These are phyloP conservation scores for Margaritispora aquatica DNA, from an alignment of 495 filamentous ascomycete species.

Conservation along the genomic window DNA sequence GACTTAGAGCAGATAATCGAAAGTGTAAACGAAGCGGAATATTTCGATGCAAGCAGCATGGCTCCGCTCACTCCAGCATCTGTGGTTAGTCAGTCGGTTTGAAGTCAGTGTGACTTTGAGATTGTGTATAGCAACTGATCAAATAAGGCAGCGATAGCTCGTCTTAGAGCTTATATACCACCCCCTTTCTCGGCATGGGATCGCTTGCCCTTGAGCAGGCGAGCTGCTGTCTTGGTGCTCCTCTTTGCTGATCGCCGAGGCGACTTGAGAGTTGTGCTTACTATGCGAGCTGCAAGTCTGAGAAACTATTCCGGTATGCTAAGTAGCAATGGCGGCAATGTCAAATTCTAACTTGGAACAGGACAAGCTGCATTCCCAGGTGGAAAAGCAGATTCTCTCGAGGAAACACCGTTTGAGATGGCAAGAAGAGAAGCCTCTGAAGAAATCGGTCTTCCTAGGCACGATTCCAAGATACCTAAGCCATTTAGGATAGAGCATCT, in stretches of 20 bases:
- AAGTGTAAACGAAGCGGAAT: slow-evolving; percentile 19
- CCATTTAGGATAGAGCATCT: slow-evolving; percentile 80
- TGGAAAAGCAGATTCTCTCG: slow-evolving; percentile 49
- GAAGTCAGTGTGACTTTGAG: too few relatives aligned
- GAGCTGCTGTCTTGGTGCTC: slow-evolving; percentile 79
- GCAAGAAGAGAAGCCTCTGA: slow-evolving; percentile 84
- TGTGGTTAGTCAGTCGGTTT: slow-evolving; percentile 50
- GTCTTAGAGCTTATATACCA: slow-evolving; percentile 64
- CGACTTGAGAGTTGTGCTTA: slow-evolving; percentile 76
- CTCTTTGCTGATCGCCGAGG: slow-evolving; percentile 76
- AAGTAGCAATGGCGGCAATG: background rate
- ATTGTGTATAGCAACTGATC: too few relatives aligned
- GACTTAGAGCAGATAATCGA: slow-evolving; percentile 16
- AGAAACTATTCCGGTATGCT: slow-evolving; percentile 41
- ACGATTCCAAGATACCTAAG: slow-evolving; percentile 51
- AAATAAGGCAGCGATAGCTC: slow-evolving; percentile 74
- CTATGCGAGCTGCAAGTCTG: slow-evolving; percentile 72
- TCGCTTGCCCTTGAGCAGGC: slow-evolving; percentile 57
- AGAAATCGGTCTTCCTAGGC: slow-evolving; percentile 79
- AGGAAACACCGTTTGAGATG: slow-evolving; percentile 56
- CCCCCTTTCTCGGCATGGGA: slow-evolving; percentile 50
- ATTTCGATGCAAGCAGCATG: slow-evolving; percentile 44
- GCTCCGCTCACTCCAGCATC: slow-evolving; percentile 49
- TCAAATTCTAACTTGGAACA: slow-evolving; percentile 10
- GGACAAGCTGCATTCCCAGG: slow-evolving; percentile 88